phyloP scores from a whole-genome alignment of 1,284 basidiomycete genomes.

The Fistulinella cinereoalba region DNA sequence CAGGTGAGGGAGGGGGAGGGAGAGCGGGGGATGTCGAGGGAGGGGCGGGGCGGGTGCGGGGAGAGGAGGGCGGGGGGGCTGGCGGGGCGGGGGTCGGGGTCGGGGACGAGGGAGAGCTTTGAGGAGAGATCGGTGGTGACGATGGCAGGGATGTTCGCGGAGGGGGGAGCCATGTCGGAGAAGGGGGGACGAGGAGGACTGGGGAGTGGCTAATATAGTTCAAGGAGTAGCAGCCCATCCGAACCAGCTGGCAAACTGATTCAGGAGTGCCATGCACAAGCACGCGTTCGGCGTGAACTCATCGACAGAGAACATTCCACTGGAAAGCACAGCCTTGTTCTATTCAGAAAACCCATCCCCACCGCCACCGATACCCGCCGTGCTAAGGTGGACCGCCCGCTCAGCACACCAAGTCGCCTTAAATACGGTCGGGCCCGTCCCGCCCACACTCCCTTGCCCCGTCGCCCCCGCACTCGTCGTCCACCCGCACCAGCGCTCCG shows the following conservation, averaged over 20 bases:
- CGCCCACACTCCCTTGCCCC: background rate
- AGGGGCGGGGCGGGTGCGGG: conserved; percentile 14
- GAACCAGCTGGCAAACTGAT: background rate
- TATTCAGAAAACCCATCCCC: conserved; percentile 15
- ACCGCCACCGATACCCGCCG: conserved; percentile 8
- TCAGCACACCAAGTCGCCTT: background rate
- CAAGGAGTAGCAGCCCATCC: background rate
- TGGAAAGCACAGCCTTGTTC: conserved; percentile 34
- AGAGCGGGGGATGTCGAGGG: conserved; percentile 23
- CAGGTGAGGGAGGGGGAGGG: conserved; percentile 36
- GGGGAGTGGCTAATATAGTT: conserved; percentile 2
- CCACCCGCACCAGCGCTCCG: background rate
- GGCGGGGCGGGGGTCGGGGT: background rate
- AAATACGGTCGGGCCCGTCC: conserved; percentile 6
- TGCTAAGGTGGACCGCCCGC: background rate
- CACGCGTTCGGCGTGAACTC: conserved; percentile 1
- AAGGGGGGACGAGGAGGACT: background rate
- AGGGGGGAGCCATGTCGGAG: conserved; percentile 20
- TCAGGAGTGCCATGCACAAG: background rate
- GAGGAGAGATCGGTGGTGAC: conserved; percentile 37
- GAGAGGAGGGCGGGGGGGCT: conserved; percentile 22
- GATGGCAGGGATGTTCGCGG: conserved; percentile 34
- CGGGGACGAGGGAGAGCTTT: conserved; percentile 21
- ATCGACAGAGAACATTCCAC: conserved; percentile 33
- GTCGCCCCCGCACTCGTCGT: background rate